These are phyloP conservation scores for Fraxinus sp. DNA, from an alignment of 305 asterid species.

Conservation along the genomic window DNA sequence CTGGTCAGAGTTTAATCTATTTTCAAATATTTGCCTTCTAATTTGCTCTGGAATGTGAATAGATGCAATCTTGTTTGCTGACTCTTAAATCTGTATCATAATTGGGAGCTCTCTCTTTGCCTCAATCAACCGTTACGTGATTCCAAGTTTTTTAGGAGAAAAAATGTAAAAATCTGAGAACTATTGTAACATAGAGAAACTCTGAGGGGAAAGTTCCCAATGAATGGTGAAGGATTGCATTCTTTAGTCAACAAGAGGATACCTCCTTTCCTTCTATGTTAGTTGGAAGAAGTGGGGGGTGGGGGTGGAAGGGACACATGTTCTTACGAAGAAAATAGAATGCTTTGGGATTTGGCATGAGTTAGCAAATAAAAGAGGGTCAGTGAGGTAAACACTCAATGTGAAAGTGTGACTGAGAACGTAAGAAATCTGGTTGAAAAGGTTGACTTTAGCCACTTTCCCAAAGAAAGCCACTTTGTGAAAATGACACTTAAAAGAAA, in stretches of 20 bases:
- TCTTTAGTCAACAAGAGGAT: not conserved
- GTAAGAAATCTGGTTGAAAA: not conserved
- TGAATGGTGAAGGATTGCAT: not conserved
- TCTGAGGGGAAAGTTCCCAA: slow-evolving; percentile 3
- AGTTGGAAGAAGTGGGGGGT: not conserved
- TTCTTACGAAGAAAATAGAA: slow-evolving; percentile 11
- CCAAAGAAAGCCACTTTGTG: not conserved
- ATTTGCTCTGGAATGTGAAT: slow-evolving; percentile 14
- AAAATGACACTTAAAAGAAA: not conserved
- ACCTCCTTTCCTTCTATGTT: not conserved
- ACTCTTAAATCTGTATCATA: not conserved
- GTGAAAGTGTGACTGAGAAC: not conserved
- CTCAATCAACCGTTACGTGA: not conserved
- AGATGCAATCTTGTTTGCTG: slow-evolving; percentile 17
- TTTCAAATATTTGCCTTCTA: slow-evolving; percentile 15
- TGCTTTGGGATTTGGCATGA: not conserved
- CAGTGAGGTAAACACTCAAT: not conserved
- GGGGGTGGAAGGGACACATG: not conserved
- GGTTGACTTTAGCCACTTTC: slow-evolving; percentile 5
- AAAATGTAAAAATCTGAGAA: slow-evolving; percentile 4
- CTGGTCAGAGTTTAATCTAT: slow-evolving; percentile 50
- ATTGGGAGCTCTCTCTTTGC: slow-evolving; percentile 12
- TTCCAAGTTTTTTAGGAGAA: slow-evolving; percentile 2
- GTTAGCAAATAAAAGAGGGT: not conserved
- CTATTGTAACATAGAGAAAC: slow-evolving; percentile 5